Conservation (phyloP, 257 asterid genomes). For the Rehmannia glutinosa region DNA sequence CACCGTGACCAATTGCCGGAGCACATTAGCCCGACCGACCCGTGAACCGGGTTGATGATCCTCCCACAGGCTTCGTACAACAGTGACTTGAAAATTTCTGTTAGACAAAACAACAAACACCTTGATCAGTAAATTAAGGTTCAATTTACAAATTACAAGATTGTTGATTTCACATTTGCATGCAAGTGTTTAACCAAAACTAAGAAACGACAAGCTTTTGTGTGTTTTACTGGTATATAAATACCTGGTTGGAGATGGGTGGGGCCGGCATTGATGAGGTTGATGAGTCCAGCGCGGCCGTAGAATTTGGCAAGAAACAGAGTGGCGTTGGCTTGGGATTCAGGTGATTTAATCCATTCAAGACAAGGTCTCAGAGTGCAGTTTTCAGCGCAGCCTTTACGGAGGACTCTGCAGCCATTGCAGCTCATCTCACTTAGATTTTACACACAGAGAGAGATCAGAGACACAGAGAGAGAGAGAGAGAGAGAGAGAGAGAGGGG, state of each 20-base stretch:
- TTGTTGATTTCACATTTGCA: too few relatives aligned
- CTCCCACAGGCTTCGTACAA: slow-evolving; percentile 88
- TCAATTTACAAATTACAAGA: too few relatives aligned
- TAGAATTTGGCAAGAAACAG: slow-evolving; percentile 82
- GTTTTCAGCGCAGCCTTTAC: slow-evolving; percentile 63
- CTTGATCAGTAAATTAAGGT: background rate
- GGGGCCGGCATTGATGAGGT: slow-evolving; percentile 65
- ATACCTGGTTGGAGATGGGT: slow-evolving; percentile 63
- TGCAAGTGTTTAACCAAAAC: too few relatives aligned
- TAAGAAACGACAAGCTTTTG: too few relatives aligned
- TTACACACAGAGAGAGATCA: too few relatives aligned
- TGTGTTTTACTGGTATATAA: too few relatives aligned
- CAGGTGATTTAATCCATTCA: slow-evolving; percentile 61
- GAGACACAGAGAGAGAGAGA: too few relatives aligned
- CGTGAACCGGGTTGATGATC: slow-evolving; percentile 67
- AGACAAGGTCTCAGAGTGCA: slow-evolving; percentile 64
- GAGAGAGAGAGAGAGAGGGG: slow-evolving; percentile 12
- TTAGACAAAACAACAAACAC: background rate
- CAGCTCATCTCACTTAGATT: too few relatives aligned
- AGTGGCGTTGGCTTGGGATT: slow-evolving; percentile 79
- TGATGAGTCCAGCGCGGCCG: too few relatives aligned
- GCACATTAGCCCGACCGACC: slow-evolving; percentile 62
- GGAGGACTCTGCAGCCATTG: too few relatives aligned
- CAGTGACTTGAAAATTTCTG: slow-evolving; percentile 61
- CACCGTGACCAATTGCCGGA: slow-evolving; percentile 68